These are phyloP conservation scores for Suillus subalutaceus DNA, from an alignment of 768 basidiomycete species.

Conservation along the genomic window DNA sequence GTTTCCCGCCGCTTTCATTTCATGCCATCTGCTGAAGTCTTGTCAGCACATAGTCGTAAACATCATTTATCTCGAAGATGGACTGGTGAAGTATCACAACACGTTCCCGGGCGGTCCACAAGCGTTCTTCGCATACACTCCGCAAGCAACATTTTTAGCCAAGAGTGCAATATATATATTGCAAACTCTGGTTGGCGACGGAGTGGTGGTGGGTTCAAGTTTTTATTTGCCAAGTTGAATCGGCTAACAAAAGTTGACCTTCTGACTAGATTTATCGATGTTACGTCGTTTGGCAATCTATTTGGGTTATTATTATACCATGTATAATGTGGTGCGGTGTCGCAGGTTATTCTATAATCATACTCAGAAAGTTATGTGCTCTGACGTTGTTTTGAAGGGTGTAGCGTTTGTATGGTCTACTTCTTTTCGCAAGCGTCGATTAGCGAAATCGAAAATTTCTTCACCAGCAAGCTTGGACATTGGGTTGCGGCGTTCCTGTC, in stretches of 20 bases:
- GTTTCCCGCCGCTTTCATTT: neutral
- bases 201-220: no score
- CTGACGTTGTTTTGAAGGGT: neutral
- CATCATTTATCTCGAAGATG: constrained; percentile 19
- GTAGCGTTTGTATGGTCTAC: neutral
- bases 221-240: no score
- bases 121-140: constrained; percentile 24
- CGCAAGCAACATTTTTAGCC: constrained; percentile 26
- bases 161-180: constrained; percentile 21
- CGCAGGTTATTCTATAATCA: no score
- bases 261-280: no score
- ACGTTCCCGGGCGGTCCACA: constrained; percentile 23
- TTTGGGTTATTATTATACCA: neutral
- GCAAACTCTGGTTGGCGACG: constrained; percentile 12
- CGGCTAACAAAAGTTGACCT: no score
- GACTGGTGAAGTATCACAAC: constrained; percentile 15
- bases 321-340: neutral
- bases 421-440: neutral
- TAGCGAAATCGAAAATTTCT: neutral
- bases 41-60: constrained; percentile 15
- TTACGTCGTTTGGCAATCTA: no score
- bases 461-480: neutral
- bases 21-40: no score
- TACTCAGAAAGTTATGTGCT: neutral
- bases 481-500: neutral